Conservation (phyloP, 768 basidiomycete species). For the Ephemerocybe angulata region DNA sequence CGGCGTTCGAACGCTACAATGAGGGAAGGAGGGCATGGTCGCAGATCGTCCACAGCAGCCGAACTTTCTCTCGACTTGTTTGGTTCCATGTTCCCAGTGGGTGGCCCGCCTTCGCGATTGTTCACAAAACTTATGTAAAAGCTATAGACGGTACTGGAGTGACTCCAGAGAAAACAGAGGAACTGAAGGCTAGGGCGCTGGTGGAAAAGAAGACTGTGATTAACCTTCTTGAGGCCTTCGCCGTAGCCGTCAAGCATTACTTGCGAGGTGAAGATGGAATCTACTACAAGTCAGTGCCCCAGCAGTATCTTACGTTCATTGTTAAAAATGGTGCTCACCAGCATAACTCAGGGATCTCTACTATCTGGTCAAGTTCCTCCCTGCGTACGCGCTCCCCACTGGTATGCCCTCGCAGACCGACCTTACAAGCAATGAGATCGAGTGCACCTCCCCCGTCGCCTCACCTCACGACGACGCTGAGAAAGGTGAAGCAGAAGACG, state of each 20-base stretch:
- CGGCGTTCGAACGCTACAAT: constrained; percentile 74
- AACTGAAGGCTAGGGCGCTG: constrained; percentile 41
- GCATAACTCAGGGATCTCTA: constrained; percentile 61
- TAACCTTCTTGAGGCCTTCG: constrained; percentile 66
- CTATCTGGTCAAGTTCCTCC: constrained; percentile 70
- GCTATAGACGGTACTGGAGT: constrained; percentile 16
- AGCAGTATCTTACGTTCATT: no score
- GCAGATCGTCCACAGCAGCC: constrained; percentile 54
- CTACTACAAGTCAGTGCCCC: constrained; percentile 37
- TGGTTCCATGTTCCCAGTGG: constrained; percentile 68
- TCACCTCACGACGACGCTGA: constrained; percentile 23
- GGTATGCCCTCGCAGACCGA: constrained; percentile 38
- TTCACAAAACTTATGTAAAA: background rate
- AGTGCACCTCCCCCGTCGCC: background rate
- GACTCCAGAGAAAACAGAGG: constrained; percentile 20
- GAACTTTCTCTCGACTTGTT: constrained; percentile 56
- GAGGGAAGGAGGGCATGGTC: constrained; percentile 74
- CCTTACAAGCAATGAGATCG: background rate
- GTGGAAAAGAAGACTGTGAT: constrained; percentile 69
- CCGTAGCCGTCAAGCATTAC: constrained; percentile 68
- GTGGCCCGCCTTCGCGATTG: constrained; percentile 2
- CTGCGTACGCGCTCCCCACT: constrained; percentile 54
- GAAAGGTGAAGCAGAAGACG: background rate
- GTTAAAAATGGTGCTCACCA: no score
- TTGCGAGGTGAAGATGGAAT: constrained; percentile 56